A percentile compares a stretch with the other conserved stretches of the same genome.
These are phyloP conservation scores for Didymosphaeria variabile DNA, from an alignment of 2,329 filamentous ascomycete genomes.

Conservation along the genomic window DNA sequence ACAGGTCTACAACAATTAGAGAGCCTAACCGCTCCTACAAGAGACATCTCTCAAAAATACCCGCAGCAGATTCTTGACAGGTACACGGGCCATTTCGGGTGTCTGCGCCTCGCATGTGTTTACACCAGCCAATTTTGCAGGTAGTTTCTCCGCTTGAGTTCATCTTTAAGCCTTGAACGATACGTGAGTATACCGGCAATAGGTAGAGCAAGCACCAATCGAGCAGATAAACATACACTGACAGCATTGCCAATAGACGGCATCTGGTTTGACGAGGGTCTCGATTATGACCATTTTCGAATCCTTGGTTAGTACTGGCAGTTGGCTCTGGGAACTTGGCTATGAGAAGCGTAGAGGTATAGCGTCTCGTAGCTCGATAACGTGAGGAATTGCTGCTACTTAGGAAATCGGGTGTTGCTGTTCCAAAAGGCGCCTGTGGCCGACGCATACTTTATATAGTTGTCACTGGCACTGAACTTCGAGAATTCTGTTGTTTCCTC, in stretches of 20 bases:
- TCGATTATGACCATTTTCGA: background rate
- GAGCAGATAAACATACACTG: background rate
- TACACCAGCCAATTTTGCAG: background rate
- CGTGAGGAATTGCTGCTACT: no score
- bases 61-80: background rate
- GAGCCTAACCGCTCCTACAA: background rate
- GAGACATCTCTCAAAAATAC: background rate
- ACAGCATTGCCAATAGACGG: background rate
- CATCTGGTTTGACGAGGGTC: background rate
- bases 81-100: background rate
- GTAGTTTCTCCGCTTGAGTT: background rate
- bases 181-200: background rate
- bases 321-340: no score
- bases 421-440: no score
- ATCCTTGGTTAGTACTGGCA: no score
- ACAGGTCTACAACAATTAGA: background rate
- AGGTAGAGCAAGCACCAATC: background rate
- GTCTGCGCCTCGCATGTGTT: background rate
- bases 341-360: no score
- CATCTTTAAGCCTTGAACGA: background rate
- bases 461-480: no score
- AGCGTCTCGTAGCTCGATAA: no score
- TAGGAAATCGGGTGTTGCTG: no score
- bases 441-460: no score
- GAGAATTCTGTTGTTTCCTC: no score